These are phyloP conservation scores for Thermomucor indicae-seudaticae DNA, from an alignment of 371 early-diverging fungal genomes.

Conservation along the genomic window DNA sequence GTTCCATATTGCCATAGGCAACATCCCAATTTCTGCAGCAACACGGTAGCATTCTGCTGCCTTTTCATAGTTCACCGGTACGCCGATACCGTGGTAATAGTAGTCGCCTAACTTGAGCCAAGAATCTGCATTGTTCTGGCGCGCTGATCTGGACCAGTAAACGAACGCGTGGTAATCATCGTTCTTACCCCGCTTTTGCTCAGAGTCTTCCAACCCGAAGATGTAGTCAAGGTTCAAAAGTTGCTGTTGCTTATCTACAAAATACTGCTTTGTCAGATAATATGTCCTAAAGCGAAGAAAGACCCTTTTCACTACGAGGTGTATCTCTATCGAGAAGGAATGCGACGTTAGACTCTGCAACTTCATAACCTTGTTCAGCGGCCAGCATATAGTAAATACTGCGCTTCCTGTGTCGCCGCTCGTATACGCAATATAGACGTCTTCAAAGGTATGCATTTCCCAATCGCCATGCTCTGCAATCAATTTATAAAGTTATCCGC, in stretches of 20 bases:
- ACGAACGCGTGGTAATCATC: conserved; percentile 57
- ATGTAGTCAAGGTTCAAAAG: conserved; percentile 1
- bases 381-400: conserved; percentile 70
- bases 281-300: background rate
- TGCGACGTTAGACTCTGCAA: conserved; percentile 85
- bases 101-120: conserved; percentile 93
- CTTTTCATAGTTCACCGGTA: conserved; percentile 56
- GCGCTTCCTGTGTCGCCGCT: conserved; percentile 70
- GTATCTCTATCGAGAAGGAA: conserved; percentile 78
- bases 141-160: conserved; percentile 95
- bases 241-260: conserved; percentile 4
- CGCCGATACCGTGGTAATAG: conserved; percentile 86
- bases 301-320: conserved; percentile 3
- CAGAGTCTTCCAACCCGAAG: background rate
- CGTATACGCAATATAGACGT: conserved; percentile 50
- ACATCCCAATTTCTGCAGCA: conserved; percentile 76
- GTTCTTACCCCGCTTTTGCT: conserved; percentile 1
- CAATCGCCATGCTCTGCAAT: conserved; percentile 86
- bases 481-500: conserved; percentile 61
- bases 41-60: conserved; percentile 86
- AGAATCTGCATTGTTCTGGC: conserved; percentile 86
- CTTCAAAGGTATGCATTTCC: conserved; percentile 61
- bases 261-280: background rate
- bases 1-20: conserved; percentile 92
- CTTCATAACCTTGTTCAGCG: conserved; percentile 82